Evolutionary conservation across 1,139 yeast species (phyloP).

Genomic region (Yamadazyma aaseri): DNA sequence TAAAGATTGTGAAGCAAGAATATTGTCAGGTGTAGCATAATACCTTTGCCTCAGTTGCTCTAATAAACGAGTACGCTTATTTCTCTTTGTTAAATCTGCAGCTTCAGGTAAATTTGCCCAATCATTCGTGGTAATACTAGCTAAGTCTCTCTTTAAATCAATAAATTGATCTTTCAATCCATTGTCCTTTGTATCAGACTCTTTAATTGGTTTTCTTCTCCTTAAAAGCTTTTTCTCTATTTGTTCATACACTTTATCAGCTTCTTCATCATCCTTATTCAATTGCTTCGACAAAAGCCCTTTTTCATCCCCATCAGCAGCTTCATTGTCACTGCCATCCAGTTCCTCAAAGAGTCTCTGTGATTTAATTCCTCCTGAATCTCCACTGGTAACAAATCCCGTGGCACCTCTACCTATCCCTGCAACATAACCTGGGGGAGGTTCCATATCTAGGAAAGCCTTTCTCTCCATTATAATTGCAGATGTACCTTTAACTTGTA

Average conservation of each 20-base stretch:
- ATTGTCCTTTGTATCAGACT: constrained; percentile 19
- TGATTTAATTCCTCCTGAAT: constrained; percentile 49
- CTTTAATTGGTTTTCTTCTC: constrained; percentile 21
- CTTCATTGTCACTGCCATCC: constrained; percentile 25
- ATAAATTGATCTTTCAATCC: constrained; percentile 28
- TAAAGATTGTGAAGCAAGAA: constrained; percentile 29
- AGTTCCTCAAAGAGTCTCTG: constrained; percentile 22
- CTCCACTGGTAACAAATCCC: constrained; percentile 86
- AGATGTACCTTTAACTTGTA: no score
- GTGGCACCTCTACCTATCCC: constrained; percentile 96
- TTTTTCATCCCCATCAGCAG: constrained; percentile 24
- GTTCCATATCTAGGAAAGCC: constrained; percentile 78
- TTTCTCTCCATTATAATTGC: constrained; percentile 42
- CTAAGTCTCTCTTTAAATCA: constrained; percentile 62
- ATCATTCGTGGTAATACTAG: constrained; percentile 60
- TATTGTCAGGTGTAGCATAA: constrained; percentile 81
- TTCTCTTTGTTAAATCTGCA: constrained; percentile 78
- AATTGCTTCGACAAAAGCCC: constrained; percentile 30
- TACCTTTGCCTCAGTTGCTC: constrained; percentile 65
- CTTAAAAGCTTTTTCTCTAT: constrained; percentile 50
- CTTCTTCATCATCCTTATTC: constrained; percentile 69
- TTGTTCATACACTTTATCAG: constrained; percentile 64
- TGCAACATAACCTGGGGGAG: constrained; percentile 89
- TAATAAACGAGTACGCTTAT: constrained; percentile 67
- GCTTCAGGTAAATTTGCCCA: constrained; percentile 89